Conservation (phyloP, 495 filamentous ascomycete species). For the Trichoderma erinaceum region DNA sequence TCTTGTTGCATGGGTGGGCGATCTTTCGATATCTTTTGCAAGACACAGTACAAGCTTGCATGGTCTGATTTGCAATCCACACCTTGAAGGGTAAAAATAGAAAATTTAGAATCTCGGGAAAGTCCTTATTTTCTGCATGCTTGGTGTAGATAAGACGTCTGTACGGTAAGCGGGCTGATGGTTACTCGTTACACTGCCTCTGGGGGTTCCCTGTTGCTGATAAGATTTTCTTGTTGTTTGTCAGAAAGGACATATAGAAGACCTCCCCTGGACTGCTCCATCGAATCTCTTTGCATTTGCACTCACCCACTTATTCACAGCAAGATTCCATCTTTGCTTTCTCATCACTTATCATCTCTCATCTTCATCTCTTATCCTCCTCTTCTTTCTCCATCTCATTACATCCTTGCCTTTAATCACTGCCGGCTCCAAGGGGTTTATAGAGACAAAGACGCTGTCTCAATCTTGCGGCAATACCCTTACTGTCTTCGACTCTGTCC, state of each 20-base stretch:
- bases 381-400: neutral
- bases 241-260: constrained; percentile 6
- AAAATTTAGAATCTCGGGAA: no score
- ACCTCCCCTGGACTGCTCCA: neutral
- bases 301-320: neutral
- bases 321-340: neutral
- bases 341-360: neutral
- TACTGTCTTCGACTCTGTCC: neutral
- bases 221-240: neutral
- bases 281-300: neutral
- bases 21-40: no score
- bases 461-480: neutral
- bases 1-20: no score
- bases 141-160: no score
- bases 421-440: neutral
- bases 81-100: no score
- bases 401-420: neutral
- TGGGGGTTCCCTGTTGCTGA: neutral
- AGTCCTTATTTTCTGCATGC: no score
- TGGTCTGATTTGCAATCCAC: no score
- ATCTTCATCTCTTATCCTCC: neutral
- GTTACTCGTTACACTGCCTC: no score
- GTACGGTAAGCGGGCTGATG: neutral
- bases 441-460: neutral
- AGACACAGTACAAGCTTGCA: no score